These are phyloP conservation scores for Chaetomium sp. DNA, from an alignment of 2,329 filamentous ascomycete species.

Conservation along the genomic window DNA sequence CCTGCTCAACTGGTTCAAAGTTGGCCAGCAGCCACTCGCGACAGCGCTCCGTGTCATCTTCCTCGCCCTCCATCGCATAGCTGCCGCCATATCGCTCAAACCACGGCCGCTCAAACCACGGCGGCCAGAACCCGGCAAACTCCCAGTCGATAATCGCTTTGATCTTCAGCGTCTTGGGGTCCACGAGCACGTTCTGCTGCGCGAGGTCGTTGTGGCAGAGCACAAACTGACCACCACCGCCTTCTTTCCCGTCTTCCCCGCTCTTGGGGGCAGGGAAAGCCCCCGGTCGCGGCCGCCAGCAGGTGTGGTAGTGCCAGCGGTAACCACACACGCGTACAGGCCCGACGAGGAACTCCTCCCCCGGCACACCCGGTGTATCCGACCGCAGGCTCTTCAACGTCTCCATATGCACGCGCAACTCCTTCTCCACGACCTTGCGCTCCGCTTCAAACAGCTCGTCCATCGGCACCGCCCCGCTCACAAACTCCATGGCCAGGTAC, in stretches of 20 bases:
- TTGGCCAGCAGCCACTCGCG: too few relatives aligned
- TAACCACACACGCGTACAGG: not conserved
- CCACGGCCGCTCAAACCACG: slow-evolving; percentile 19
- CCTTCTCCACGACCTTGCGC: slow-evolving; percentile 3
- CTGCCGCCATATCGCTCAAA: slow-evolving; percentile 17
- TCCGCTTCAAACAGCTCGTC: not conserved
- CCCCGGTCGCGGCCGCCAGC: not conserved
- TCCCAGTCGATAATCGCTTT: slow-evolving; percentile 20
- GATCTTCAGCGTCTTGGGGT: slow-evolving; percentile 18
- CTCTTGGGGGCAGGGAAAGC: not conserved
- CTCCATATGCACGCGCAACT: slow-evolving; percentile 1
- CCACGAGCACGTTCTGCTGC: slow-evolving; percentile 19
- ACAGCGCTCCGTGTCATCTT: slow-evolving; percentile 2
- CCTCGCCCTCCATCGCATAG: slow-evolving; percentile 6
- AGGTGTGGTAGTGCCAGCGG: not conserved
- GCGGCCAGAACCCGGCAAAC: slow-evolving; percentile 19
- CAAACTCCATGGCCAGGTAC: not conserved
- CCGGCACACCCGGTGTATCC: slow-evolving; percentile 5
- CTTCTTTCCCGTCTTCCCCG: not conserved
- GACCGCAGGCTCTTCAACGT: slow-evolving; percentile 7
- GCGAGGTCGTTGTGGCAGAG: slow-evolving; percentile 15
- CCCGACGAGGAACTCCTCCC: not conserved
- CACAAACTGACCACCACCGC: slow-evolving; percentile 1
- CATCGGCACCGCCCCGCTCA: slow-evolving; percentile 6
- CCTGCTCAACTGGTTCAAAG: too few relatives aligned